Percentiles rank a stretch among this genome's conserved stretches.
Conservation (phyloP, 495 filamentous ascomycete species). For the Penicillium crystallinum region DNA sequence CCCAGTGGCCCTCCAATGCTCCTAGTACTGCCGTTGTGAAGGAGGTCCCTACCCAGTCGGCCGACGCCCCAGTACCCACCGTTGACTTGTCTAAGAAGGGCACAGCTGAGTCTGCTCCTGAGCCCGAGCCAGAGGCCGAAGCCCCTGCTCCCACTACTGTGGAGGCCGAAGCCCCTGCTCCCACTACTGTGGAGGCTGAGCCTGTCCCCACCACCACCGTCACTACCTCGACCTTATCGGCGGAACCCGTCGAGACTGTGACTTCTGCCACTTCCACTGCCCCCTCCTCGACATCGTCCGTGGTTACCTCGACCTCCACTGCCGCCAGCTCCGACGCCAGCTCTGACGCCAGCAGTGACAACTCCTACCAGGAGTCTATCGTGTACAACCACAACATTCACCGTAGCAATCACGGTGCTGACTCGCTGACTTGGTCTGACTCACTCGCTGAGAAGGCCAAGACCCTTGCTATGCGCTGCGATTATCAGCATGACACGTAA, state of each 20-base stretch:
- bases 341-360: conserved; percentile 15
- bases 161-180: background rate
- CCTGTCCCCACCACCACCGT: conserved; percentile 14
- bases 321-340: conserved; percentile 5
- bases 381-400: conserved; percentile 80
- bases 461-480: conserved; percentile 51
- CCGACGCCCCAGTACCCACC: conserved; percentile 4
- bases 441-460: conserved; percentile 58
- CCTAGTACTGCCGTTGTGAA: conserved; percentile 8
- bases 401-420: conserved; percentile 75
- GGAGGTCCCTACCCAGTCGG: conserved; percentile 9
- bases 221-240: conserved; percentile 25
- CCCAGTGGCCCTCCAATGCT: conserved; percentile 31
- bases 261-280: too few relatives aligned
- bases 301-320: conserved; percentile 22
- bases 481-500: conserved; percentile 73
- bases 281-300: conserved; percentile 23
- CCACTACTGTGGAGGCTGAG: conserved; percentile 7
- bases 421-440: conserved; percentile 56
- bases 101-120: conserved; percentile 12
- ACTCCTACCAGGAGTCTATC: conserved; percentile 41
- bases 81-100: conserved; percentile 16
- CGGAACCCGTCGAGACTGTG: background rate
- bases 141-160: background rate
- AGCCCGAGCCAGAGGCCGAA: too few relatives aligned